A percentile compares a stretch with the other conserved stretches of the same genome.
These are phyloP conservation scores for Ustilago trichophora DNA, from an alignment of 1,284 basidiomycete genomes.

Conservation along the genomic window DNA sequence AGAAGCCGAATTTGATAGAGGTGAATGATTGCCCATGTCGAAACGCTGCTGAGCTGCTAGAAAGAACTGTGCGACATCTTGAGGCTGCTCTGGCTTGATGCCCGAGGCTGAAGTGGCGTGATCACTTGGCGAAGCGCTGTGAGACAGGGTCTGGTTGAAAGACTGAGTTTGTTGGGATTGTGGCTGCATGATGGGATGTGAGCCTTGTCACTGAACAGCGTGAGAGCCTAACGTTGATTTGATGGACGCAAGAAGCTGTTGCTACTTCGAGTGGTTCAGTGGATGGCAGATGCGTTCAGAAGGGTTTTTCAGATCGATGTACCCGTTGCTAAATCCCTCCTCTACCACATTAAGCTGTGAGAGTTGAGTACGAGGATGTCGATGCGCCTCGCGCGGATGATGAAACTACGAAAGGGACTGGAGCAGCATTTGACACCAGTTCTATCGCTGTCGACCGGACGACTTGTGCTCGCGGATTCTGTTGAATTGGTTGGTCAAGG, in stretches of 20 bases:
- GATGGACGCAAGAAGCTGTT: no score
- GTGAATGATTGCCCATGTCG: slow-evolving; percentile 25
- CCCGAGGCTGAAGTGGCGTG: neutral
- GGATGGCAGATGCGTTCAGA: no score
- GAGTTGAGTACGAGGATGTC: neutral
- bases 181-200: slow-evolving; percentile 27
- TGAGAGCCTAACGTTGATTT: no score
- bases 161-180: slow-evolving; percentile 10
- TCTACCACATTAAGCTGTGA: no score
- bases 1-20: slow-evolving; percentile 19
- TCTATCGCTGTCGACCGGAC: slow-evolving; percentile 1
- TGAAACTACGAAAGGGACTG: slow-evolving; percentile 8
- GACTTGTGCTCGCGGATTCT: neutral
- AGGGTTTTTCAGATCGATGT: no score
- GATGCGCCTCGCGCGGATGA: slow-evolving; percentile 16
- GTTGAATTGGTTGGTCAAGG: no score
- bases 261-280: no score
- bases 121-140: slow-evolving; percentile 9
- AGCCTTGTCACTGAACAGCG: no score
- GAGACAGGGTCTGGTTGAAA: neutral
- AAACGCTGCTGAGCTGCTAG: slow-evolving; percentile 30
- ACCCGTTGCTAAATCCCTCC: no score
- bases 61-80: slow-evolving; percentile 22
- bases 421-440: slow-evolving; percentile 21
- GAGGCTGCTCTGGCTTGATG: slow-evolving; percentile 14